Conservation (phyloP, 495 filamentous ascomycete genomes). For the Trichoderma erinaceum region DNA sequence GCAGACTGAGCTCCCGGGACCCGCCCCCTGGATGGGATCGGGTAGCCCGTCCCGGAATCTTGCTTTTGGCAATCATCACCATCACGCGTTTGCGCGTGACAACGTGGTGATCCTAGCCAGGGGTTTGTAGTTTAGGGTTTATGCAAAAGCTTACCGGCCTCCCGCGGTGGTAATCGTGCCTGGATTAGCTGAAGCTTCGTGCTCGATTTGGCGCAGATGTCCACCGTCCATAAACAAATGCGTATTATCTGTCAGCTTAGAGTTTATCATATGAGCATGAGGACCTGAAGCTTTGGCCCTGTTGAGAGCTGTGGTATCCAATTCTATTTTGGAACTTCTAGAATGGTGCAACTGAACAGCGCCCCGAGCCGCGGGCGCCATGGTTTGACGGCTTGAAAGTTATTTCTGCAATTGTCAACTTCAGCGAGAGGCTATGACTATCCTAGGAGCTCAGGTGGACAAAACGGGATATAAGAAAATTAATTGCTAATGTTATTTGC, state of each 20-base stretch:
- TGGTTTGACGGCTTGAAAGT: background rate
- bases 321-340: background rate
- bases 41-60: background rate
- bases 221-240: background rate
- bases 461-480: background rate
- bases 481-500: background rate
- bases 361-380: constrained; percentile 4
- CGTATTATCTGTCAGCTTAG: no score
- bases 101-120: background rate
- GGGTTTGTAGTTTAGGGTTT: background rate
- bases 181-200: no score
- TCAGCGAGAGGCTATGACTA: background rate
- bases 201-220: background rate
- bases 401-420: background rate
- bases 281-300: background rate
- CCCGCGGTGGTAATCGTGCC: no score
- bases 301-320: background rate
- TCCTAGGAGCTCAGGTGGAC: background rate
- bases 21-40: background rate
- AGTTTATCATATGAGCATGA: background rate
- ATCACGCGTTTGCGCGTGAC: background rate
- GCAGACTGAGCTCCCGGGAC: background rate
- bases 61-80: background rate
- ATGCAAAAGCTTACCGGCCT: no score
- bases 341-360: background rate